Conservation (phyloP, 768 basidiomycete genomes). For the Boletus vinaceobasis region DNA sequence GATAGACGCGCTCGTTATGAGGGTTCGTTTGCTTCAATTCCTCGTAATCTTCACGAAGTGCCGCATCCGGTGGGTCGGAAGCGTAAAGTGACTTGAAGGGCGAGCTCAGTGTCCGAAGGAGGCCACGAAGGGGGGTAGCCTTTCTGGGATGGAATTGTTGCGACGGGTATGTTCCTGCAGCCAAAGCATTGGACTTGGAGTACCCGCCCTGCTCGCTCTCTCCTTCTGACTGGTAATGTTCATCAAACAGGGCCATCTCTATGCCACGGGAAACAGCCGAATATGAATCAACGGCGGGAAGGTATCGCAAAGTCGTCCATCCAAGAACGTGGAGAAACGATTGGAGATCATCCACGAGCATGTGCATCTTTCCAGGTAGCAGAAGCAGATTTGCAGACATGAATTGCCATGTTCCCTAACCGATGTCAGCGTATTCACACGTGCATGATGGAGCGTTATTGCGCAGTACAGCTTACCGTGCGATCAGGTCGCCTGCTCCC, state of each 20-base stretch:
- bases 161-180: neutral
- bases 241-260: neutral
- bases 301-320: neutral
- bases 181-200: neutral
- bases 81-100: neutral
- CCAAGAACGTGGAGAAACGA: slow-evolving; percentile 22
- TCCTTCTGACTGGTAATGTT: neutral
- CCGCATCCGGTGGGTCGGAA: neutral
- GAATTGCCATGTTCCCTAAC: neutral
- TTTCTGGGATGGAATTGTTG: neutral
- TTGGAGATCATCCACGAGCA: slow-evolving; percentile 30
- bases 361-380: slow-evolving; percentile 11
- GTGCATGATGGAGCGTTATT: neutral
- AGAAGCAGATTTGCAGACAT: neutral
- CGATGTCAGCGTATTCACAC: too few relatives aligned
- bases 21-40: neutral
- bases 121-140: neutral
- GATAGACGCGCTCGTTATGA: neutral
- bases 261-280: neutral
- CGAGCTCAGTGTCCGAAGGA: neutral
- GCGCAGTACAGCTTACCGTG: neutral
- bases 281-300: neutral
- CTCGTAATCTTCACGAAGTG: neutral
- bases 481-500: neutral
- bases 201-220: too few relatives aligned